These are phyloP conservation scores for Gynandropsis gynandra DNA, from an alignment of 345 rosid genomes.

Conservation along the genomic window DNA sequence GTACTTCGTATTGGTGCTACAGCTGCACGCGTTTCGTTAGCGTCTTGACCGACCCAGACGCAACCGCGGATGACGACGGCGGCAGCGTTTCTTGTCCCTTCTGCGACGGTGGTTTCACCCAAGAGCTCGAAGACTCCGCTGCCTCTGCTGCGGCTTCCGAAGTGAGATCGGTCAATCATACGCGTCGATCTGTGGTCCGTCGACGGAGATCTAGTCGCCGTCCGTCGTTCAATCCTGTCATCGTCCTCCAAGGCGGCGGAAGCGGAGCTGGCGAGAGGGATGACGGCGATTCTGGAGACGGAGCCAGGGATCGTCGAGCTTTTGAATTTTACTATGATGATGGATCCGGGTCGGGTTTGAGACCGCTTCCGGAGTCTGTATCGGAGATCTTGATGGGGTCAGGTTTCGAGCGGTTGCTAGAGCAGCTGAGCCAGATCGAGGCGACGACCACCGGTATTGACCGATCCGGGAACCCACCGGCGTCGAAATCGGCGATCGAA, in stretches of 20 bases:
- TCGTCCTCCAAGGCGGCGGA: slow-evolving; percentile 57
- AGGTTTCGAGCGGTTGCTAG: slow-evolving; percentile 61
- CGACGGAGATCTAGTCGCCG: slow-evolving; percentile 33
- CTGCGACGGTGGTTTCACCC: slow-evolving; percentile 66
- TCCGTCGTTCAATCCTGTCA: slow-evolving; percentile 60
- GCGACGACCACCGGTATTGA: slow-evolving; percentile 29
- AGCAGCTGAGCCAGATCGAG: slow-evolving; percentile 62
- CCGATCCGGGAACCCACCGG: slow-evolving; percentile 57
- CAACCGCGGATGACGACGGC: slow-evolving; percentile 21
- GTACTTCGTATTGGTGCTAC: slow-evolving; percentile 70
- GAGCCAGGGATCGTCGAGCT: slow-evolving; percentile 22
- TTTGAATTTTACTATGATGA: slow-evolving; percentile 67
- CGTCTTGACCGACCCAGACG: slow-evolving; percentile 26
- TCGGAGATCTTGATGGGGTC: slow-evolving; percentile 74
- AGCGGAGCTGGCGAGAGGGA: slow-evolving; percentile 23
- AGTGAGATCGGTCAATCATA: slow-evolving; percentile 26
- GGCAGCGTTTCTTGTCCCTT: slow-evolving; percentile 45
- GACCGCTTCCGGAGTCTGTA: slow-evolving; percentile 60
- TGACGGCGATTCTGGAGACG: slow-evolving; percentile 22
- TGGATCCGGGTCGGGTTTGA: slow-evolving; percentile 55
- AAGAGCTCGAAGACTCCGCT: slow-evolving; percentile 32
- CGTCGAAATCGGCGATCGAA: slow-evolving; percentile 72
- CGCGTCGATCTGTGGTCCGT: slow-evolving; percentile 30
- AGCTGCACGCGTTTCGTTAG: slow-evolving; percentile 57
- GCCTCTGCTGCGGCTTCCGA: slow-evolving; percentile 16